A percentile compares a stretch with the other conserved stretches of the same genome.
phyloP scores from a whole-genome alignment of 2,329 filamentous ascomycete species.

The Apiospora malaysiana region DNA sequence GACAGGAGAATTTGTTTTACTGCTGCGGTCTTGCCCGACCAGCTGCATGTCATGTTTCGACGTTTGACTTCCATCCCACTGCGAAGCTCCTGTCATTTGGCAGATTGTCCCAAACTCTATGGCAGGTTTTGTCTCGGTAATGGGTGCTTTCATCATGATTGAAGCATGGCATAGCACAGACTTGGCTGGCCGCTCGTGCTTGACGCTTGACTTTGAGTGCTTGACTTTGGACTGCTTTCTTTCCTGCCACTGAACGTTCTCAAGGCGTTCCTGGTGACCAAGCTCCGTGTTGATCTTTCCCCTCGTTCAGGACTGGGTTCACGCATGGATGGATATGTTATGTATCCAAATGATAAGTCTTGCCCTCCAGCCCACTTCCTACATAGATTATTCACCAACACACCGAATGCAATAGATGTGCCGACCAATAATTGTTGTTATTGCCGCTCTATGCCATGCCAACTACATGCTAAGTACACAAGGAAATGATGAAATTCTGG shows the following conservation, averaged over 20 bases:
- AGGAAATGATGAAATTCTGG: neutral
- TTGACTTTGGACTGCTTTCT: neutral
- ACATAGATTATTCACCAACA: neutral
- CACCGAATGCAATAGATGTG: neutral
- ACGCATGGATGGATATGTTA: neutral
- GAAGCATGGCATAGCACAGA: slow-evolving; percentile 17
- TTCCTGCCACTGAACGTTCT: neutral
- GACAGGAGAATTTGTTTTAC: neutral
- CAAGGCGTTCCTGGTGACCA: slow-evolving; percentile 9
- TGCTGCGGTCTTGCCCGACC: neutral
- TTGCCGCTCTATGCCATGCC: slow-evolving; percentile 6
- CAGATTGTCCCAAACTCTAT: slow-evolving; percentile 9
- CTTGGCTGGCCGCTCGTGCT: neutral
- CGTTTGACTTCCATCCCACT: slow-evolving; percentile 4
- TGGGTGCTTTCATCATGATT: slow-evolving; percentile 6
- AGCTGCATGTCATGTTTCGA: slow-evolving; percentile 5
- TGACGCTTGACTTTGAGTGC: neutral
- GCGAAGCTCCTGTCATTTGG: slow-evolving; percentile 6
- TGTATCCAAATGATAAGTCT: slow-evolving; percentile 2
- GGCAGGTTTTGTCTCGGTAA: neutral
- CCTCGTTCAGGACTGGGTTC: slow-evolving; percentile 2
- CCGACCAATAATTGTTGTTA: neutral
- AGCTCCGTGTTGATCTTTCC: neutral
- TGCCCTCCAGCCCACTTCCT: neutral
- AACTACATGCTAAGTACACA: neutral